Evolutionary conservation across 495 filamentous ascomycete species (phyloP).

Genomic region (Bombardia bombarda): DNA sequence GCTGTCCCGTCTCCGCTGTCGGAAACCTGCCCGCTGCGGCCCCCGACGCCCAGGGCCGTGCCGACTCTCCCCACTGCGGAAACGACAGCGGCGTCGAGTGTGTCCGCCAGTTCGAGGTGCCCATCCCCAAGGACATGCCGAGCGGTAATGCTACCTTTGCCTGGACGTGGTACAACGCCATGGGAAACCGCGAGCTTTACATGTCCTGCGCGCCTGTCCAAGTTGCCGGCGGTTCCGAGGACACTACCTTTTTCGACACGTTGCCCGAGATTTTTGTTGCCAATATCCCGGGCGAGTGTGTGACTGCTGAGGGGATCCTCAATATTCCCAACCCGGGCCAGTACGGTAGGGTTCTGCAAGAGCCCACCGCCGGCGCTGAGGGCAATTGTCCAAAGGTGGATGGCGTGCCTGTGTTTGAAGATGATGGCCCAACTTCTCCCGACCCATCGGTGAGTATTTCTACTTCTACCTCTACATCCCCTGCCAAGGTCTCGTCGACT

Average conservation of each 20-base stretch:
- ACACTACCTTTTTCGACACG: conserved; percentile 16
- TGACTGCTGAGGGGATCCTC: conserved; percentile 1
- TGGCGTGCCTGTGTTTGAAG: no score
- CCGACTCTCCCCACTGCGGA: conserved; percentile 7
- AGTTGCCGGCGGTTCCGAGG: conserved; percentile 32
- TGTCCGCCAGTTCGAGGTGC: conserved; percentile 11
- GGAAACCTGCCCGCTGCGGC: no score
- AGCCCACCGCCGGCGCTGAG: no score
- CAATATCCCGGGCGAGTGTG: conserved; percentile 31
- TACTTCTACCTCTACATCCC: no score
- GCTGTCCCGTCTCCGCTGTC: conserved; percentile 42
- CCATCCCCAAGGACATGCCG: conserved; percentile 5
- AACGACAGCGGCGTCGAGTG: conserved; percentile 6
- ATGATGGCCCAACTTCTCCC: no score
- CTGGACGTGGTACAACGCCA: conserved; percentile 50
- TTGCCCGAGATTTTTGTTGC: conserved; percentile 50
- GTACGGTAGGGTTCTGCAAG: no score
- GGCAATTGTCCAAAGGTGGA: no score
- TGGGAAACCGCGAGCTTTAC: conserved; percentile 50
- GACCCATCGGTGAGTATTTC: no score
- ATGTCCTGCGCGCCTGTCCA: conserved; percentile 47
- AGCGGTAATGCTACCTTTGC: conserved; percentile 32
- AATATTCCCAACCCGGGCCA: conserved; percentile 13
- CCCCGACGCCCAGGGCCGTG: conserved; percentile 14
- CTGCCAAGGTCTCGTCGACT: no score